Evolutionary conservation across 805 yeast species (phyloP).

Genomic region (Pichia nanzhaoensis): DNA sequence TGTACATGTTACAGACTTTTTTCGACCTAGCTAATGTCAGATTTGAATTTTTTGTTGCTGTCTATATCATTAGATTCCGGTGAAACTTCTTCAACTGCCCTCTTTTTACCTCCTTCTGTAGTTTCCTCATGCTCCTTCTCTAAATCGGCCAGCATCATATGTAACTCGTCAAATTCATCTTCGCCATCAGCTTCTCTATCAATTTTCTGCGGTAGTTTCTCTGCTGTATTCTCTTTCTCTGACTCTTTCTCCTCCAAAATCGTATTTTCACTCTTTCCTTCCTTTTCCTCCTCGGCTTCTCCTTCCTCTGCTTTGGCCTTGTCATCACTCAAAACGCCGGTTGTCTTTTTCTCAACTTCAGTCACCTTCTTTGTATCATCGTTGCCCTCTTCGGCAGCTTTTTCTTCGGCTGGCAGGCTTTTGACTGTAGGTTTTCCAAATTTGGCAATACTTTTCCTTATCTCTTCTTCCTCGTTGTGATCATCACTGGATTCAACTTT

Average conservation of each 20-base stretch:
- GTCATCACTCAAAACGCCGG: no score
- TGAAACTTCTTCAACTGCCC: background rate
- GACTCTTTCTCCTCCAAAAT: background rate
- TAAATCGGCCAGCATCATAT: constrained; percentile 8
- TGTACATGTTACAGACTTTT: background rate
- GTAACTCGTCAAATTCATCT: constrained; percentile 4
- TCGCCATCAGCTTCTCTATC: background rate
- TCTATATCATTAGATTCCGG: background rate
- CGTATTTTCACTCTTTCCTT: no score
- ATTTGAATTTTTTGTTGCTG: no score
- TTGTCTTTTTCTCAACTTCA: background rate
- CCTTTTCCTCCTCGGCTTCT: background rate
- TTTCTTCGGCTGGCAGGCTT: no score
- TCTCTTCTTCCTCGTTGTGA: background rate
- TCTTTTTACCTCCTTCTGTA: background rate
- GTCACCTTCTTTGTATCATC: background rate
- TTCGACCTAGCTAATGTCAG: background rate
- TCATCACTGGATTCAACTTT: background rate
- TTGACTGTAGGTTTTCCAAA: constrained; percentile 5
- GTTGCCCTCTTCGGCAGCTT: background rate
- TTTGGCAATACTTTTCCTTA: constrained; percentile 4
- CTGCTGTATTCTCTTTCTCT: background rate
- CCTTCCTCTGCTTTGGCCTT: background rate
- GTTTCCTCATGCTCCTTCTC: constrained; percentile 3
- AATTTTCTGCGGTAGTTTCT: background rate